Base-by-base conservation (phyloP, 331 rosid genomes). In the Acacia pycnantha region DNA sequence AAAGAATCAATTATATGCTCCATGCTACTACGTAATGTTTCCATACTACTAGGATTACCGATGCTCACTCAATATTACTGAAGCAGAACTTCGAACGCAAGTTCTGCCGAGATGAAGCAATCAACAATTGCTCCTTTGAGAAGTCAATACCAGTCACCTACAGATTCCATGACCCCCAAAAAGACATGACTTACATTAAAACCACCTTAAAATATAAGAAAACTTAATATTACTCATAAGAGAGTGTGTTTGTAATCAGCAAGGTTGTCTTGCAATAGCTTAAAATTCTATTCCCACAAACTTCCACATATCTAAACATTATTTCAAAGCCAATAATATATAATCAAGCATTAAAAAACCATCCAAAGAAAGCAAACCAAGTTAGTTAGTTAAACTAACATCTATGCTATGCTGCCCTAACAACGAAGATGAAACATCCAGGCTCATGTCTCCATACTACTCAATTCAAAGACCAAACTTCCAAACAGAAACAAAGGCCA, bases 61-160 rank as follows among this genome's bases (percentile, higher is more conserved):
- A 86, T 93, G 93, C 99, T 96, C 97, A 96, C 99, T 91, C 97
- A 64, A 96, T 96, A 88, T 91, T 96, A 74, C 73, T 66, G 86
- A 78, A 82, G 91, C 90, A 83, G 43, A 85, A 72, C 70, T 86
- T 93, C 3, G 86, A 74, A 74, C 11, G 62, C 74, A 69, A 81
- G 21, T 72, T 37, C 79, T 87, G 92, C 80, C 92, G 88, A 43
- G 89, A 87, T 13, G 90, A 82, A 44, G 99, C 98, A 76, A 89
- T 29, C 62, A 82, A 81, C 44, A 96, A 82, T 81, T 89, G 97
- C 67, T 91, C 90, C 76, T 84, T 83, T 0, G 95, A 92, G 86
- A 96, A 94, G 89, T 94, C 99, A 82, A 94, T 92, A 80, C 98
- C 97, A 73, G 43, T 85, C 88, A 96, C 98, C 98, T 91, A 79